A percentile compares a stretch with the other conserved stretches of the same genome.
phyloP scores from a whole-genome alignment of 2,329 filamentous ascomycete species.

The Fusarium algeriense region DNA sequence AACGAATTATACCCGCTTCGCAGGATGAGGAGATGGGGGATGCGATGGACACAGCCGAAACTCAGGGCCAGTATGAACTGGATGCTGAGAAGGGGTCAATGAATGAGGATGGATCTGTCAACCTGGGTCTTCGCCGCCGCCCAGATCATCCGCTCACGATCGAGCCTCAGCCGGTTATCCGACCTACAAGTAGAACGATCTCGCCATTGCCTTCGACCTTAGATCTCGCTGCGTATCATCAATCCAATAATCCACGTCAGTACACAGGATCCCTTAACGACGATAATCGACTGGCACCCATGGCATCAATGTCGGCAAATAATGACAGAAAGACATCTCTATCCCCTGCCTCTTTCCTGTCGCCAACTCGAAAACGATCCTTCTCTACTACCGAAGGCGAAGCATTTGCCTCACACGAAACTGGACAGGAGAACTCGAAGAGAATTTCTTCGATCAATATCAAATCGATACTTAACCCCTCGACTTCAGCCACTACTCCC shows the following conservation, averaged over 20 bases:
- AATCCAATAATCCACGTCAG: constrained; percentile 56
- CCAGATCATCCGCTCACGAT: constrained; percentile 60
- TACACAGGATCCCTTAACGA: constrained; percentile 60
- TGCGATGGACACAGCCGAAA: constrained; percentile 59
- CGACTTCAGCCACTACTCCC: constrained; percentile 45
- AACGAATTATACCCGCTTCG: constrained; percentile 88
- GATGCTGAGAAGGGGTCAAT: constrained; percentile 66
- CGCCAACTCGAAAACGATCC: constrained; percentile 73
- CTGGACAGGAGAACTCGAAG: constrained; percentile 64
- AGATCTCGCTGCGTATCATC: constrained; percentile 66
- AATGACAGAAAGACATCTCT: constrained; percentile 68
- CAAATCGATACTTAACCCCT: constrained; percentile 78
- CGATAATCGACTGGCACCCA: constrained; percentile 70
- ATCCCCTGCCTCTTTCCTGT: constrained; percentile 71
- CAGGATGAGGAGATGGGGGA: constrained; percentile 65
- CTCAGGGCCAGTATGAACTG: constrained; percentile 52
- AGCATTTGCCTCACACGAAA: constrained; percentile 51
- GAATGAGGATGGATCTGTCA: constrained; percentile 74
- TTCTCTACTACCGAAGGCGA: constrained; percentile 72
- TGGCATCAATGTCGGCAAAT: constrained; percentile 60
- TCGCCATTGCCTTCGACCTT: constrained; percentile 58
- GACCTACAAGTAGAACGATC: constrained; percentile 58
- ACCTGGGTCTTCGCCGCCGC: constrained; percentile 68
- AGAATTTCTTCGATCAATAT: constrained; percentile 82
- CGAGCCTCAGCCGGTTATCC: constrained; percentile 60